Base-by-base conservation (phyloP, 176 grass and related monocot species). In the Eragrostis nindensis region DNA sequence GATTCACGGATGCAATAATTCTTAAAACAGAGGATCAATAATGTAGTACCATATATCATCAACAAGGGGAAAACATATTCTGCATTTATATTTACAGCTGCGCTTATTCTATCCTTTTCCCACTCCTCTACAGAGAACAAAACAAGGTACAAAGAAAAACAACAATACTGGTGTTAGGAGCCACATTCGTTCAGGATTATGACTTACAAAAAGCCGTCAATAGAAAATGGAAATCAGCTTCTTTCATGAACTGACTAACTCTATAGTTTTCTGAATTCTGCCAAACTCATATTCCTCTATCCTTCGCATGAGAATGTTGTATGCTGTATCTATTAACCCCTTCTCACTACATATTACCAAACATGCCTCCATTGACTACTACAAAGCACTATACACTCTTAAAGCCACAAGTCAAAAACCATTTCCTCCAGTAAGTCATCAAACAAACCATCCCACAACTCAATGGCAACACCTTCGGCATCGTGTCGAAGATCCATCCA, bases 381-480 rank as follows among this genome's bases (percentile, higher is more conserved):
- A 87, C 66, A 81, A 77, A 75, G 36, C 65, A 74, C 66, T 82
- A 73, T 82, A 73, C 50, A 70, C 56, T 63, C 36, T 78, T 71
- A 82, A 90, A 94, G 87, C 94, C 85, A 89, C 48, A 94, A 65
- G 66, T 92, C 89, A 83, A 86, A 89, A 50, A 90, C 87, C 85
- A 68, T 71, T 84, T 97, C 94, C 82, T 94, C 87, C 29, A 92
- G 63, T 41, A 94, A 63, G 73, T 97, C 94, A 83, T 90, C 87
- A 71, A 97, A 61, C 66, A 94, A 56, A 67, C 25, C 73, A 82
- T 92, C 94, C 83, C 87, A 89, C 22, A 90, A 66, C 66, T 92
- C 85, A 75, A 75, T 39, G 57, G 41, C 78, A 83, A 86, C 53
- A 0, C 68, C 59, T 83, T 83, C 85, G 1, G 76, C 48, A 82